These are phyloP conservation scores for Trametes pubescens DNA, from an alignment of 1,284 basidiomycete species.

Conservation along the genomic window DNA sequence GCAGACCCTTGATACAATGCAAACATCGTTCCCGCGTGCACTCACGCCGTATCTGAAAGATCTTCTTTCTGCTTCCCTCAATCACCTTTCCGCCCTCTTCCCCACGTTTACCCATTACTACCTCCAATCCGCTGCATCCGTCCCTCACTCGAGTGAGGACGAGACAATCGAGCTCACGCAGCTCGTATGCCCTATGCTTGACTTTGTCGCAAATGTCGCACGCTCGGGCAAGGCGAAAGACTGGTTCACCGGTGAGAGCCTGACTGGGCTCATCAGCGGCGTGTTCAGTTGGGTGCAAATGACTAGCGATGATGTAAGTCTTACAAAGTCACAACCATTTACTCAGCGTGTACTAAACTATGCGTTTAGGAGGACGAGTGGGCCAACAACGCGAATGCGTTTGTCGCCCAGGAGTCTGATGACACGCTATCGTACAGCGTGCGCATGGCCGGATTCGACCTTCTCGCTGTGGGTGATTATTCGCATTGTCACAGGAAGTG, in stretches of 20 bases:
- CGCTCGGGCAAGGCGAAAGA: slow-evolving; percentile 69
- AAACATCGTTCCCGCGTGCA: slow-evolving; percentile 78
- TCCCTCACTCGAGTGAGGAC: slow-evolving; percentile 75
- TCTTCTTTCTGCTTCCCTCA: slow-evolving; percentile 67
- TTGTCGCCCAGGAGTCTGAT: slow-evolving; percentile 95
- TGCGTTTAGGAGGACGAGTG: slow-evolving; percentile 84
- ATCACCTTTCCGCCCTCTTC: slow-evolving; percentile 72
- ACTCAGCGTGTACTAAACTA: not conserved
- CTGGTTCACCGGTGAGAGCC: slow-evolving; percentile 65
- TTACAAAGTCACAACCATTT: not conserved
- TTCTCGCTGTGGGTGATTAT: slow-evolving; percentile 66
- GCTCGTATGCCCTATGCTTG: slow-evolving; percentile 81
- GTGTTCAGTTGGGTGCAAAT: slow-evolving; percentile 86
- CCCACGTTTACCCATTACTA: slow-evolving; percentile 77
- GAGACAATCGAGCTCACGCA: slow-evolving; percentile 81
- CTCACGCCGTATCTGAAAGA: slow-evolving; percentile 67
- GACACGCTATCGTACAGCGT: slow-evolving; percentile 86
- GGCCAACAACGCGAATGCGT: slow-evolving; percentile 89
- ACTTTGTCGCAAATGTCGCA: slow-evolving; percentile 75
- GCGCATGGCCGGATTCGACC: slow-evolving; percentile 85
- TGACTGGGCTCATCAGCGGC: slow-evolving; percentile 63
- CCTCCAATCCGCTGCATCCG: slow-evolving; percentile 61
- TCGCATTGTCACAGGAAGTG: slow-evolving; percentile 12
- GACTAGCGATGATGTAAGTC: slow-evolving; percentile 84
- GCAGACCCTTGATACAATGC: slow-evolving; percentile 78